These are phyloP conservation scores for Pichia sp. DNA, from an alignment of 1,139 yeast genomes.

Conservation along the genomic window DNA sequence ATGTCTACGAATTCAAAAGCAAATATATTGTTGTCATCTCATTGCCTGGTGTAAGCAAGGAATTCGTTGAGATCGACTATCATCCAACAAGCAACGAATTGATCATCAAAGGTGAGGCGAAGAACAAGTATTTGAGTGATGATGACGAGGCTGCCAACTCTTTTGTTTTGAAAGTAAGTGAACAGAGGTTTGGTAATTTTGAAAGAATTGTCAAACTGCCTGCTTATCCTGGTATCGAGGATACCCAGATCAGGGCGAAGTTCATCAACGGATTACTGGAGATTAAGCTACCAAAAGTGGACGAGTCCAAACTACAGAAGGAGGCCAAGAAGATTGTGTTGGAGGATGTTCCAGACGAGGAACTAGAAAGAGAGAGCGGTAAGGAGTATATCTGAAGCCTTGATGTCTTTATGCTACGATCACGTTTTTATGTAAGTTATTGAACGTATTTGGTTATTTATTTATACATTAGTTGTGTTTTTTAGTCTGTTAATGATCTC, in stretches of 20 bases:
- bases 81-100: slow-evolving; percentile 51
- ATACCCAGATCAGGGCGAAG: slow-evolving; percentile 49
- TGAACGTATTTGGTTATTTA: neutral
- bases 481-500: neutral
- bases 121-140: slow-evolving; percentile 35
- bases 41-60: slow-evolving; percentile 50
- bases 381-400: slow-evolving; percentile 4
- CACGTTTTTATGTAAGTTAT: neutral
- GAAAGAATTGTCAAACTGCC: slow-evolving; percentile 54
- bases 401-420: neutral
- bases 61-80: slow-evolving; percentile 49
- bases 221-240: slow-evolving; percentile 44
- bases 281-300: slow-evolving; percentile 43
- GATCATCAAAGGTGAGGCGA: slow-evolving; percentile 43
- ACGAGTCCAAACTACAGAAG: slow-evolving; percentile 16
- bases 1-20: slow-evolving; percentile 45
- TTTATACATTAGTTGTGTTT: neutral
- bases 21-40: slow-evolving; percentile 44
- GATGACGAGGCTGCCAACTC: slow-evolving; percentile 27
- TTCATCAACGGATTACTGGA: slow-evolving; percentile 50
- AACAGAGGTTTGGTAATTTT: slow-evolving; percentile 47
- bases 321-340: slow-evolving; percentile 24
- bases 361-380: slow-evolving; percentile 18
- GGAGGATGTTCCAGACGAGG: slow-evolving; percentile 31
- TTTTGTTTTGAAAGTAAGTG: slow-evolving; percentile 37